Base-by-base conservation (phyloP, 192 early-diverging fungal genomes). In the Diversispora eburnea region DNA sequence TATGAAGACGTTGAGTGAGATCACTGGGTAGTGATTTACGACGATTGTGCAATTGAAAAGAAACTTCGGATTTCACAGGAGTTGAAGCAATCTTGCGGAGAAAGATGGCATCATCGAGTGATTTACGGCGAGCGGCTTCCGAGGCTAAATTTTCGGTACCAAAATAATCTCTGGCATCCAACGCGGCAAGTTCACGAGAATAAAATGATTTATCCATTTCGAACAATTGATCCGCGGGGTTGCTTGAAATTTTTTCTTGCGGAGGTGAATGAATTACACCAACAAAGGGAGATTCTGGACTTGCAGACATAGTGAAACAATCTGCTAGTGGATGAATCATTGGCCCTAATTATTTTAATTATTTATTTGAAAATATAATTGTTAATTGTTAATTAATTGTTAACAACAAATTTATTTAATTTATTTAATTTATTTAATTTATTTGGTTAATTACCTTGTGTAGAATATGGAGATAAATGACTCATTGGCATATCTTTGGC, bases 71-170 rank as follows among this genome's bases (percentile, higher is more conserved):
- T 58, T 71, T 71, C 20, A 71, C 20, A 0, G 69, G 56, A 42
- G 49, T 55, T 56, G 69, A 52, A 42, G 54, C 54, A 22, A 71
- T 58, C 25, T 59, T 71, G 20, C 69, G 69, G 41, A 71, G 69
- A 71, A 71, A 71, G 5, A 71, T 46, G 10, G 69, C 56, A 42
- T 71, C 69, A 59, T 71, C 69, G 46, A 71, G 42, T 43, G 52
- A 71, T 58, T 71, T 58, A 45, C 52, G 48, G 10, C 52, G 67
- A 55, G 43, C 67, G 39, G 63, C 63, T 9, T 66, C 63, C 10
- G 63, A 66, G 17, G 46, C 63, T n/a, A 69, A 48, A 25, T 3
- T 55, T 7, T 69, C 67, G 19, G 15, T 17, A 41, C 10, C 41
- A 55, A 69, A 69, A 46, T 55, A 69, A 41, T 69, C 67, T 43